Evolutionary conservation across 2,329 filamentous ascomycete species (phyloP).

Genomic region (Cordyceps sp.): DNA sequence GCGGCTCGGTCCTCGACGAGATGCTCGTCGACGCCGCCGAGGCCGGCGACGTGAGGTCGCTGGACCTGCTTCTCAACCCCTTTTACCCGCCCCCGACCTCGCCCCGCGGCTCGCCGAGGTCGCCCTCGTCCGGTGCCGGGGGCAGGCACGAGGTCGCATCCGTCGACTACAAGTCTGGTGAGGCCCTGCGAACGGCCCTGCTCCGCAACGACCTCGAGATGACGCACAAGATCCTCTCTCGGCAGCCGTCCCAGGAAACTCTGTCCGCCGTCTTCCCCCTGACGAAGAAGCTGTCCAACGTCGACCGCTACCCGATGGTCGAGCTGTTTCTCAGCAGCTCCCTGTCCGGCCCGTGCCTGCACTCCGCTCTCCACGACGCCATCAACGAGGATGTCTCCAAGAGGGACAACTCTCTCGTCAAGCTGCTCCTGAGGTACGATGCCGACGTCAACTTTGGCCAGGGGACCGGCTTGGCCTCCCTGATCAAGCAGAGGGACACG

Average conservation of each 20-base stretch:
- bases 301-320: constrained; percentile 29
- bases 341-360: constrained; percentile 26
- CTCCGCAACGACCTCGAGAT: constrained; percentile 26
- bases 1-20: constrained; percentile 27
- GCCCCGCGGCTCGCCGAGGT: constrained; percentile 5
- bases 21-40: constrained; percentile 32
- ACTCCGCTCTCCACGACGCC: constrained; percentile 33
- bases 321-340: constrained; percentile 32
- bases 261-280: constrained; percentile 31
- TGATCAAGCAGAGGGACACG: constrained; percentile 31
- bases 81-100: constrained; percentile 21
- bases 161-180: constrained; percentile 31
- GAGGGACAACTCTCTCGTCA: constrained; percentile 33
- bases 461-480: constrained; percentile 28
- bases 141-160: constrained; percentile 33
- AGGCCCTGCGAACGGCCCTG: constrained; percentile 33
- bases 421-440: constrained; percentile 31
- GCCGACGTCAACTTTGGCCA: constrained; percentile 38
- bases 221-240: constrained; percentile 26
- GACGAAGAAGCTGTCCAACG: constrained; percentile 22
- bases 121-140: constrained; percentile 12
- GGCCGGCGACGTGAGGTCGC: constrained; percentile 27
- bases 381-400: constrained; percentile 28
- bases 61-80: constrained; percentile 31
- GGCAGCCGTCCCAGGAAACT: constrained; percentile 28